Evolutionary conservation across 345 rosid genomes (phyloP).

Genomic region (Ailanthus altissimus): DNA sequence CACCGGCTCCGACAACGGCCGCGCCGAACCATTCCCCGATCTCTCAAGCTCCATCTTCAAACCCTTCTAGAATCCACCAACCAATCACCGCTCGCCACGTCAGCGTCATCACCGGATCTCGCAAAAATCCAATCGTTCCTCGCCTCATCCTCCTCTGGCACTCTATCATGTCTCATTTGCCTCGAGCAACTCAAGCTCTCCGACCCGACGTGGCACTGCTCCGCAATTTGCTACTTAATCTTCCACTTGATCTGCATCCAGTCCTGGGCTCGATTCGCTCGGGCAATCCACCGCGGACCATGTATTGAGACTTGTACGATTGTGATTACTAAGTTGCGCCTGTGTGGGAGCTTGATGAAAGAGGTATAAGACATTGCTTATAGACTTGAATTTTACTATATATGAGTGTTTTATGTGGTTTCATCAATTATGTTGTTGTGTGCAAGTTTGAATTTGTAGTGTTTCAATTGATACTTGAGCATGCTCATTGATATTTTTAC

Average conservation of each 20-base stretch:
- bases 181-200: constrained; percentile 79
- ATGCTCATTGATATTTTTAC: neutral
- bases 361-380: constrained; percentile 55
- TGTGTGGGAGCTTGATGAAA: constrained; percentile 78
- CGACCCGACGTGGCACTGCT: constrained; percentile 91
- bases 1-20: constrained; percentile 64
- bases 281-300: constrained; percentile 67
- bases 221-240: constrained; percentile 69
- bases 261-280: constrained; percentile 92
- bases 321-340: constrained; percentile 67
- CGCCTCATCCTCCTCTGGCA: constrained; percentile 83
- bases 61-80: constrained; percentile 60
- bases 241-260: constrained; percentile 90
- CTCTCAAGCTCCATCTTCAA: constrained; percentile 78
- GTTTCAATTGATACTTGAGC: neutral
- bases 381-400: neutral
- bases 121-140: constrained; percentile 86
- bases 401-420: neutral
- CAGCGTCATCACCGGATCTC: constrained; percentile 52
- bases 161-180: constrained; percentile 81
- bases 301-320: constrained; percentile 87
- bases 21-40: constrained; percentile 37
- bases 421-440: neutral
- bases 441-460: constrained; percentile 7
- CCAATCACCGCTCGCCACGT: constrained; percentile 33